Evolutionary conservation across 306 rosid genomes (phyloP).

Genomic region (Lathyrus oleraceus): DNA sequence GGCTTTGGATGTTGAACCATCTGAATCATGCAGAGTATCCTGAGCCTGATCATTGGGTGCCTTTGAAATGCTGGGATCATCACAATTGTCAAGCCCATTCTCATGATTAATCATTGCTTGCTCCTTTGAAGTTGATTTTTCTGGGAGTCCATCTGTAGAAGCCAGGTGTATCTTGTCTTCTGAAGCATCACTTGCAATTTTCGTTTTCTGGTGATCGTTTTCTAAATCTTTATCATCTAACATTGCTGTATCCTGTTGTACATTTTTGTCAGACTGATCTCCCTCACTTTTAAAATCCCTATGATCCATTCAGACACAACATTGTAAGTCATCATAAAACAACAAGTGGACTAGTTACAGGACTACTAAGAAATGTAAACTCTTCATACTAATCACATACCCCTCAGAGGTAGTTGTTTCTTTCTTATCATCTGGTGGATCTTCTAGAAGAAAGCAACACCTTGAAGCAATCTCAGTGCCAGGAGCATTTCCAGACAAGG

Average conservation of each 20-base stretch:
- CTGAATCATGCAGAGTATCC: slow-evolving; percentile 39
- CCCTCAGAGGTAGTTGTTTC: slow-evolving; percentile 55
- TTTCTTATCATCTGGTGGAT: slow-evolving; percentile 61
- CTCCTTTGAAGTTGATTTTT: slow-evolving; percentile 43
- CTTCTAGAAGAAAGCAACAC: slow-evolving; percentile 78
- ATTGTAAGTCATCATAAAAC: slow-evolving; percentile 37
- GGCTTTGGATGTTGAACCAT: slow-evolving; percentile 47
- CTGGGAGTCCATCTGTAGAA: slow-evolving; percentile 43
- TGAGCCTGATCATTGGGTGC: slow-evolving; percentile 45
- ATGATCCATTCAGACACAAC: slow-evolving; percentile 39
- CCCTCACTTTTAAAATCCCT: slow-evolving; percentile 53
- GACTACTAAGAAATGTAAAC: slow-evolving; percentile 27
- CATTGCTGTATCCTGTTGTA: slow-evolving; percentile 46
- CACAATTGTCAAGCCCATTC: slow-evolving; percentile 37
- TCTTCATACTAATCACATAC: slow-evolving; percentile 48
- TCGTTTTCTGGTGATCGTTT: slow-evolving; percentile 35
- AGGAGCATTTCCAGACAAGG: slow-evolving; percentile 63
- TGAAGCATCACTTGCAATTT: slow-evolving; percentile 43
- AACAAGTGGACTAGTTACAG: slow-evolving; percentile 36
- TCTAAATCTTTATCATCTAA: slow-evolving; percentile 48
- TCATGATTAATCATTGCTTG: slow-evolving; percentile 37
- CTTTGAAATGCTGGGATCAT: slow-evolving; percentile 48
- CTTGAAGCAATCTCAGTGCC: slow-evolving; percentile 72
- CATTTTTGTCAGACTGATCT: slow-evolving; percentile 41
- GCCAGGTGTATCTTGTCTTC: slow-evolving; percentile 44